phyloP scores from a whole-genome alignment of 2,329 filamentous ascomycete genomes.

The Teratosphaeria viscida region DNA sequence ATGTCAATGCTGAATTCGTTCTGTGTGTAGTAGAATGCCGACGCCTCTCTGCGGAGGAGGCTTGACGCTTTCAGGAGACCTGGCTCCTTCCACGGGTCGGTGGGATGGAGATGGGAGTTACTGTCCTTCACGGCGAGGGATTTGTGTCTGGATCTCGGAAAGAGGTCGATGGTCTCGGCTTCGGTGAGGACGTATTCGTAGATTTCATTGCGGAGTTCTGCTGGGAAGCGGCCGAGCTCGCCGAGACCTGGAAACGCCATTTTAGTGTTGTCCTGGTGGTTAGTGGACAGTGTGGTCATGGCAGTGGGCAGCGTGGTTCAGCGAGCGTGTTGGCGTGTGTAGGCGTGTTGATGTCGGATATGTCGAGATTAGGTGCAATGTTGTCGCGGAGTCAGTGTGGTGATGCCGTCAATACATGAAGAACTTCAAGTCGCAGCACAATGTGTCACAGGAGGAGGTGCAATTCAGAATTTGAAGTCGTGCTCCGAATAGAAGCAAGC shows the following conservation, averaged over 20 bases:
- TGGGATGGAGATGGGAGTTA: not conserved
- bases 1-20: conserved; percentile 1
- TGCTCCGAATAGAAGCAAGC: not conserved
- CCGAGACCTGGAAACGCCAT: conserved; percentile 2
- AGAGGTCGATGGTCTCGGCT: not conserved
- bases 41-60: conserved; percentile 1
- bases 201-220: conserved; percentile 16
- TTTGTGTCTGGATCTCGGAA: no score
- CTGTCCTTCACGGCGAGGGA: not conserved
- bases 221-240: conserved; percentile 5
- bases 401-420: not conserved
- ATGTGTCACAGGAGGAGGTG: not conserved
- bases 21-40: conserved; percentile 1
- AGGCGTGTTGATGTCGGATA: not conserved
- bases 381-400: not conserved
- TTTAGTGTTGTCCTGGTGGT: not conserved
- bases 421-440: not conserved
- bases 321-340: not conserved
- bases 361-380: not conserved
- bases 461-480: not conserved
- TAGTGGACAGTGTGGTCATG: not conserved
- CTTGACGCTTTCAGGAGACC: not conserved
- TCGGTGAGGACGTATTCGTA: conserved; percentile 12
- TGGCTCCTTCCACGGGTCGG: not conserved
- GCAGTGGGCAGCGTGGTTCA: not conserved